These are phyloP conservation scores for Cutaneotrichosporon arboriforme DNA, from an alignment of 1,284 basidiomycete genomes.

Conservation along the genomic window DNA sequence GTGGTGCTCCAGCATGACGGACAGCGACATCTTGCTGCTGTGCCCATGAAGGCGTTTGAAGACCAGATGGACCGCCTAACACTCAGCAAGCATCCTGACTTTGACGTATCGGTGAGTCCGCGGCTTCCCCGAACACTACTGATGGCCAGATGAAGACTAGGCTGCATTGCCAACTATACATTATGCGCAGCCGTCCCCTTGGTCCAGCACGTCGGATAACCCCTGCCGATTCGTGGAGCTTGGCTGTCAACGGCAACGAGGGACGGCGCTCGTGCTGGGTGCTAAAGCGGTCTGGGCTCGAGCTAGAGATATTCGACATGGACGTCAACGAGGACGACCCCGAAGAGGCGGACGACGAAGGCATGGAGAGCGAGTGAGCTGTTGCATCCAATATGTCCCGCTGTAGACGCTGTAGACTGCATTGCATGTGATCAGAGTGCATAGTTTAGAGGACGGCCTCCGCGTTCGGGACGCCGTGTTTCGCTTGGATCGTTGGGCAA, in stretches of 20 bases:
- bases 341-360: slow-evolving; percentile 17
- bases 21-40: slow-evolving; percentile 22
- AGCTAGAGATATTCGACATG: slow-evolving; percentile 35
- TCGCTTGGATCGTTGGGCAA: too few species aligned
- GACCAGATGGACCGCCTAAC: neutral
- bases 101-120: too few species aligned
- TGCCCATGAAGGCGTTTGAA: neutral
- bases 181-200: slow-evolving; percentile 14
- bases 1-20: slow-evolving; percentile 21
- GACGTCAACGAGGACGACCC: slow-evolving; percentile 36
- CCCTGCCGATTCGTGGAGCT: slow-evolving; percentile 5
- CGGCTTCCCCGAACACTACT: too few species aligned
- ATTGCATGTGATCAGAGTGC: too few species aligned
- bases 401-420: too few species aligned
- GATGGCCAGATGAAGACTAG: too few species aligned
- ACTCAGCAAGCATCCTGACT: neutral
- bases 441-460: too few species aligned
- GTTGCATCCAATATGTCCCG: neutral
- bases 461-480: too few species aligned
- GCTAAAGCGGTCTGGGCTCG: slow-evolving; percentile 21
- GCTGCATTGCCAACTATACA: too few species aligned
- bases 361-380: slow-evolving; percentile 6
- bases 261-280: slow-evolving; percentile 36
- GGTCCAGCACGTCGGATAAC: neutral
- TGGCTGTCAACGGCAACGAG: slow-evolving; percentile 36